Percentiles rank a stretch among this genome's conserved stretches.
phyloP scores from a whole-genome alignment of 2,329 filamentous ascomycete genomes.

The Penicillium oxalicum region DNA sequence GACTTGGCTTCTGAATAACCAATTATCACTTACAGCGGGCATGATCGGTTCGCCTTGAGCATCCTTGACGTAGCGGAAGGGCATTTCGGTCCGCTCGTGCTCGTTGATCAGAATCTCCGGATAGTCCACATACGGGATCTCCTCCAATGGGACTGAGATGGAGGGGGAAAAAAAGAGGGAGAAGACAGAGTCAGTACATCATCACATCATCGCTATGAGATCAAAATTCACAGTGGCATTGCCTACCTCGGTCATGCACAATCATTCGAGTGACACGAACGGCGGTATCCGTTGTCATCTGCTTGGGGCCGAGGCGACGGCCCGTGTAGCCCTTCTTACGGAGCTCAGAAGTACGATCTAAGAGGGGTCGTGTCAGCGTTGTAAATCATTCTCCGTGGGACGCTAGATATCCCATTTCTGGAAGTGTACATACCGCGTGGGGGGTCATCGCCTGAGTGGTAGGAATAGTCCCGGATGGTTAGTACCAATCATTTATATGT shows the following conservation, averaged over 20 bases:
- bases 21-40: slow-evolving; percentile 65
- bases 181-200: too few species aligned
- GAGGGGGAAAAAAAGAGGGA: neutral
- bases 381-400: too few species aligned
- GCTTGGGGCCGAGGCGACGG: slow-evolving; percentile 78
- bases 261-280: slow-evolving; percentile 89
- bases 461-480: too few species aligned
- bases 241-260: slow-evolving; percentile 69
- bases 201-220: too few species aligned
- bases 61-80: slow-evolving; percentile 86
- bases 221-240: neutral
- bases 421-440: slow-evolving; percentile 66
- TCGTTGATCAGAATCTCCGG: slow-evolving; percentile 86
- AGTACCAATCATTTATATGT: too few species aligned
- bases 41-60: slow-evolving; percentile 75
- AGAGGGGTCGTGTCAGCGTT: neutral
- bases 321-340: slow-evolving; percentile 88
- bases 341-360: slow-evolving; percentile 92
- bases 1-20: too few species aligned
- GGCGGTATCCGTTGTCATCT: slow-evolving; percentile 98
- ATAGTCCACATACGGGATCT: slow-evolving; percentile 77
- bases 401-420: neutral
- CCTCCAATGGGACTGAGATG: slow-evolving; percentile 61
- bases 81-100: slow-evolving; percentile 94
- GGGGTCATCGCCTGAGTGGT: slow-evolving; percentile 74